Conservation (phyloP, 164 flowering plant genomes). For the Vitis riparia region DNA sequence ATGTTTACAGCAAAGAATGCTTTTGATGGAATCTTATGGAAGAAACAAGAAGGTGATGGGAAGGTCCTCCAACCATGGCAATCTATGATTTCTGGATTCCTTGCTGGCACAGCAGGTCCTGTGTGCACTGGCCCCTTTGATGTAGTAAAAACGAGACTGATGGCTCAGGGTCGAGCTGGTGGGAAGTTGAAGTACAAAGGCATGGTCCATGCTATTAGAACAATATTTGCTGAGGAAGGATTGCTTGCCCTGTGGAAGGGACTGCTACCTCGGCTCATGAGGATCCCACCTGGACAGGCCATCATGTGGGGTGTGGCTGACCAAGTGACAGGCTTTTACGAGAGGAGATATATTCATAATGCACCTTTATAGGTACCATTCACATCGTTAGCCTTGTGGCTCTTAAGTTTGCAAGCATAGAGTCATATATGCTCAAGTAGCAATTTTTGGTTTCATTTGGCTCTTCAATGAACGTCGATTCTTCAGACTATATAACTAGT, state of each 20-base stretch:
- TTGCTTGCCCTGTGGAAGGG: conserved; percentile 91
- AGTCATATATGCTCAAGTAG: background rate
- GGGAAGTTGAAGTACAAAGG: conserved; percentile 80
- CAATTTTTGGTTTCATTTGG: background rate
- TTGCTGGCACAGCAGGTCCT: conserved; percentile 97
- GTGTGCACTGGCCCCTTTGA: conserved; percentile 97
- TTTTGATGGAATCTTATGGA: conserved; percentile 78
- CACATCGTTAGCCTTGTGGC: conserved; percentile 2
- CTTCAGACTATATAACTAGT: background rate
- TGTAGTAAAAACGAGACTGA: conserved; percentile 93
- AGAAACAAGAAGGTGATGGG: conserved; percentile 95
- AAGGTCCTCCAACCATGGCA: conserved; percentile 88
- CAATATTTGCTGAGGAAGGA: conserved; percentile 90
- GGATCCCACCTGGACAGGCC: conserved; percentile 99
- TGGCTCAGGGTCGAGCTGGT: conserved; percentile 79
- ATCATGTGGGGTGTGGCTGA: conserved; percentile 99
- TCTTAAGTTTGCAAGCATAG: no score
- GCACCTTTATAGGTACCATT: conserved; percentile 19
- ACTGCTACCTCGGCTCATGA: conserved; percentile 89
- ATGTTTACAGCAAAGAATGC: conserved; percentile 96
- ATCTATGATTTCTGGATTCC: conserved; percentile 96
- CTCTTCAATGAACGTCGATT: background rate
- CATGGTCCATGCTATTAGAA: conserved; percentile 86
- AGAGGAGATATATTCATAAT: conserved; percentile 50
- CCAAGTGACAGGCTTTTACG: conserved; percentile 83